A percentile compares a stretch with the other conserved stretches of the same genome.
phyloP scores from a whole-genome alignment of 148 eudicot species.

The Agrostemma githago region DNA sequence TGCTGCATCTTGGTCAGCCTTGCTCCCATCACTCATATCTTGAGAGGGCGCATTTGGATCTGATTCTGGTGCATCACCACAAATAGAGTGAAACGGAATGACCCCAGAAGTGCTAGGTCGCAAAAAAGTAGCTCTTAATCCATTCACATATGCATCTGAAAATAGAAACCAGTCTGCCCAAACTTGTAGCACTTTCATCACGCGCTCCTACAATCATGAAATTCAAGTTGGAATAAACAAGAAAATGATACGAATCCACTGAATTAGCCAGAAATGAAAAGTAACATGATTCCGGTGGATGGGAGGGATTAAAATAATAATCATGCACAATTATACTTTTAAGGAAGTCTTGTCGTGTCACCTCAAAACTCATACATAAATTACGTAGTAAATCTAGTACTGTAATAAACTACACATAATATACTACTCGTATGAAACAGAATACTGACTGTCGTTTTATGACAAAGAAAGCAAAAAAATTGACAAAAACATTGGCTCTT shows the following conservation, averaged over 20 bases:
- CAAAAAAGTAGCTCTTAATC: slow-evolving; percentile 86
- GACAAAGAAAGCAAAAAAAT: background rate
- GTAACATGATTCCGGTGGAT: too few species aligned
- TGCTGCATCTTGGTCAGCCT: slow-evolving; percentile 73
- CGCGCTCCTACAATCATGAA: slow-evolving; percentile 66
- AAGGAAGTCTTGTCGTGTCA: background rate
- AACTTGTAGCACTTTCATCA: slow-evolving; percentile 93
- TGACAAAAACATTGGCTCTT: background rate
- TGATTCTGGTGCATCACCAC: slow-evolving; percentile 73
- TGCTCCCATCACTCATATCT: slow-evolving; percentile 37
- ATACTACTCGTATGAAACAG: background rate
- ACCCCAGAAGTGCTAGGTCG: slow-evolving; percentile 82
- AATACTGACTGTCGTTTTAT: background rate
- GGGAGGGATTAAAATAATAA: too few species aligned
- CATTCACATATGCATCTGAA: slow-evolving; percentile 93
- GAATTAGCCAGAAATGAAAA: too few species aligned
- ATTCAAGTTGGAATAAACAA: background rate
- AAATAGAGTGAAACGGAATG: slow-evolving; percentile 67
- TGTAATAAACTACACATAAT: background rate
- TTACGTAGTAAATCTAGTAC: too few species aligned
- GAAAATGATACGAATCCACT: background rate
- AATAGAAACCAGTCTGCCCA: slow-evolving; percentile 99
- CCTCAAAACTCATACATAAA: too few species aligned
- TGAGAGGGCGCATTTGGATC: slow-evolving; percentile 53
- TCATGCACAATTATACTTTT: background rate